Conservation (phyloP, 1,139 yeast genomes). For the Eremothecium coryli region DNA sequence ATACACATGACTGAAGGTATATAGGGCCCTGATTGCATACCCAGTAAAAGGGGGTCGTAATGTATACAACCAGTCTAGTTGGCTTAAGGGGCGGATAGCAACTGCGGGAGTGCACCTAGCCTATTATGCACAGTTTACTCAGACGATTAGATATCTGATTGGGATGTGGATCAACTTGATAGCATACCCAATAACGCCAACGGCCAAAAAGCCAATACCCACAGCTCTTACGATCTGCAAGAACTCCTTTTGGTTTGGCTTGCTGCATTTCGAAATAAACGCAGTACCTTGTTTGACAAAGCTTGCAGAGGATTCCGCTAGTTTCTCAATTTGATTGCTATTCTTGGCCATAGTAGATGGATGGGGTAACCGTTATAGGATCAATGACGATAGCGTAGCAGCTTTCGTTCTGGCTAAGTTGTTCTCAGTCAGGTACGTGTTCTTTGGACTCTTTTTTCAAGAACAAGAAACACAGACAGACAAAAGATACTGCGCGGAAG, state of each 20-base stretch:
- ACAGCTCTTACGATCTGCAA: conserved; percentile 85
- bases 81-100: too few species aligned
- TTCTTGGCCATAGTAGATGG: conserved; percentile 24
- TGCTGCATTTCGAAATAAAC: conserved; percentile 83
- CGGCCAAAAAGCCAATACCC: conserved; percentile 91
- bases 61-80: too few species aligned
- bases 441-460: not conserved
- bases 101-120: too few species aligned
- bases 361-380: too few species aligned
- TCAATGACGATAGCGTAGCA: too few species aligned
- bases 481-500: too few species aligned
- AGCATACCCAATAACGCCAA: conserved; percentile 95
- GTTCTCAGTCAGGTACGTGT: too few species aligned
- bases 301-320: conserved; percentile 83
- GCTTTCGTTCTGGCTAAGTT: too few species aligned
- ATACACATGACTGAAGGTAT: too few species aligned
- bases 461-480: not conserved
- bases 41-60: too few species aligned
- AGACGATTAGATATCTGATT: conserved; percentile 92
- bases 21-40: too few species aligned
- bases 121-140: too few species aligned
- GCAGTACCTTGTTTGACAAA: conserved; percentile 85
- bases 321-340: conserved; percentile 47
- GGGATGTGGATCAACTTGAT: conserved; percentile 95
- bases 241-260: conserved; percentile 86